phyloP scores from a whole-genome alignment of 2,329 filamentous ascomycete species.

The Tolypocladium amazonense region DNA sequence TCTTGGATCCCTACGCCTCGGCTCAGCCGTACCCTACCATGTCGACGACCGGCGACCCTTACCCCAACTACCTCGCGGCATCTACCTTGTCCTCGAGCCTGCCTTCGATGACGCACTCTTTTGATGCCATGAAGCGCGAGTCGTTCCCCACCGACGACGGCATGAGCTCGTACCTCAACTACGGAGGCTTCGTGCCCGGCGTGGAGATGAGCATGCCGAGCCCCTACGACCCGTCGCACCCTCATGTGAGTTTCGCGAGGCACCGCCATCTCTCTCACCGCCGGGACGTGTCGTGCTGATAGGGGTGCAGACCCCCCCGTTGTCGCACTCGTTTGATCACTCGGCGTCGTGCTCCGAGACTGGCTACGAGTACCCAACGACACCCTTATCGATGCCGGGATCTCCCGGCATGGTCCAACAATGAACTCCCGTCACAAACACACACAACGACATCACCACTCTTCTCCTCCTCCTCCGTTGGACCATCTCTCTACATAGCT shows the following conservation, averaged over 20 bases:
- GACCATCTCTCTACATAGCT: background rate
- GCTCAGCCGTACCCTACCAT: slow-evolving; percentile 41
- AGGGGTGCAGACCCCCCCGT: slow-evolving; percentile 58
- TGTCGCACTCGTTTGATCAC: slow-evolving; percentile 63
- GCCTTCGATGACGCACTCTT: slow-evolving; percentile 54
- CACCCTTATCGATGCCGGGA: slow-evolving; percentile 62
- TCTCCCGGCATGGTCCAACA: slow-evolving; percentile 45
- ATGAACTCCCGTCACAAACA: background rate
- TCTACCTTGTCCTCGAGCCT: slow-evolving; percentile 46
- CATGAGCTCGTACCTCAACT: slow-evolving; percentile 57
- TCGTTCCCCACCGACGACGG: slow-evolving; percentile 44
- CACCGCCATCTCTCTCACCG: slow-evolving; percentile 26
- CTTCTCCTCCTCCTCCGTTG: background rate
- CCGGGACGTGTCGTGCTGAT: slow-evolving; percentile 38
- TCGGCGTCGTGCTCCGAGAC: slow-evolving; percentile 53
- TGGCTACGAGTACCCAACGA: slow-evolving; percentile 56
- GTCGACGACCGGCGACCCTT: slow-evolving; percentile 36
- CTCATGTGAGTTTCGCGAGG: slow-evolving; percentile 58
- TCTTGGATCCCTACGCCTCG: slow-evolving; percentile 48
- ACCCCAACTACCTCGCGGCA: slow-evolving; percentile 43
- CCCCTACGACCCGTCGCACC: slow-evolving; percentile 56
- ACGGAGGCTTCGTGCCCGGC: slow-evolving; percentile 47
- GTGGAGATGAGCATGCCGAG: slow-evolving; percentile 52
- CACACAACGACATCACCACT: background rate
- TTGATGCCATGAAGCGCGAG: slow-evolving; percentile 58